phyloP scores from a whole-genome alignment of 2,329 filamentous ascomycete species.

The Fusarium continuum region DNA sequence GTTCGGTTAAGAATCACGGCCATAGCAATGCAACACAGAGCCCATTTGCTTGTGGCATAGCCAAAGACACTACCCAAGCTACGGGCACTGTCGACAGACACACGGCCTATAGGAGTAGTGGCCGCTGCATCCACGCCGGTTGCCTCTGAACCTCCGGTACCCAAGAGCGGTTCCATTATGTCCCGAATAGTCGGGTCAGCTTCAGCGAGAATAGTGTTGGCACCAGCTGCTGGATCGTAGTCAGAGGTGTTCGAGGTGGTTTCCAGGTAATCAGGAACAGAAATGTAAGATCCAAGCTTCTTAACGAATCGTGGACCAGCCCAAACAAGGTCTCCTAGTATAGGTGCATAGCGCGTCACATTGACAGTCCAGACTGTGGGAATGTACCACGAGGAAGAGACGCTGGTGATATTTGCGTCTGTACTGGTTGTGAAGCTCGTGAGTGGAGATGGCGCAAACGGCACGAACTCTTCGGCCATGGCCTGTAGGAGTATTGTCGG shows the following conservation, averaged over 20 bases:
- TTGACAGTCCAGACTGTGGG: conserved; percentile 67
- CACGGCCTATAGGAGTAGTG: conserved; percentile 50
- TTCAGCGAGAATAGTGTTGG: conserved; percentile 35
- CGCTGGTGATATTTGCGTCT: conserved; percentile 12
- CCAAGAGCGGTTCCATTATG: conserved; percentile 44
- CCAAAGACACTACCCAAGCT: conserved; percentile 87
- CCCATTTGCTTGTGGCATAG: conserved; percentile 93
- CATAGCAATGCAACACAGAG: conserved; percentile 84
- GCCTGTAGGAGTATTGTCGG: conserved; percentile 16
- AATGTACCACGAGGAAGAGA: conserved; percentile 58
- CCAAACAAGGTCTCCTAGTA: conserved; percentile 73
- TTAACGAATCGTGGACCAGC: conserved; percentile 76
- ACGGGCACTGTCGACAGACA: conserved; percentile 68
- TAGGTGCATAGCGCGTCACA: conserved; percentile 68
- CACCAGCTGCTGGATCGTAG: conserved; percentile 32
- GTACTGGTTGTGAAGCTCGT: conserved; percentile 30
- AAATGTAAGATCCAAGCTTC: conserved; percentile 71
- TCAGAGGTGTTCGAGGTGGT: conserved; percentile 53
- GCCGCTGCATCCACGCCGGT: conserved; percentile 20
- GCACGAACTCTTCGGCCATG: conserved; percentile 40
- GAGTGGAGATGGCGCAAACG: conserved; percentile 30
- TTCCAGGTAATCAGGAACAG: conserved; percentile 68
- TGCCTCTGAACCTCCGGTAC: conserved; percentile 15
- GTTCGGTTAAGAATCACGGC: conserved; percentile 90
- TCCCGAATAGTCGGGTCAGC: conserved; percentile 40